These are phyloP conservation scores for Collybia sp. DNA, from an alignment of 768 basidiomycete genomes.

Conservation along the genomic window DNA sequence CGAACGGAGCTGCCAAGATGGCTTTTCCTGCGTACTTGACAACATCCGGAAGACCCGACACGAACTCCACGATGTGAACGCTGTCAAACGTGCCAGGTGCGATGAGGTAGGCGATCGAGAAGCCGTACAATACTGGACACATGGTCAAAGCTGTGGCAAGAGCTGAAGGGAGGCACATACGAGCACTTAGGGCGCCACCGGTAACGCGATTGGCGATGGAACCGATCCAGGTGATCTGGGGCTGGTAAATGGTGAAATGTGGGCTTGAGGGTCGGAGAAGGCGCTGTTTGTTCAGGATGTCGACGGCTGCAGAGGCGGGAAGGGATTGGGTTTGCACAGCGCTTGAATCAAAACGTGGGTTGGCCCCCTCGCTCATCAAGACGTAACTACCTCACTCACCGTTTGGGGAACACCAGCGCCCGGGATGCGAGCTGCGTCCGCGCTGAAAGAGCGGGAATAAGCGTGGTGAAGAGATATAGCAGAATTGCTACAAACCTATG, in stretches of 20 bases:
- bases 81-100: constrained; percentile 81
- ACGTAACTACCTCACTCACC: constrained; percentile 23
- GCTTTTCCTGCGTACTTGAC: constrained; percentile 76
- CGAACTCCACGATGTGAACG: constrained; percentile 67
- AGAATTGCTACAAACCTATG: constrained; percentile 22
- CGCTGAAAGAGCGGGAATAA: constrained; percentile 18
- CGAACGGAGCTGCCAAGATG: constrained; percentile 80
- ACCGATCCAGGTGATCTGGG: constrained; percentile 84
- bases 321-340: constrained; percentile 62
- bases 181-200: constrained; percentile 71
- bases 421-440: constrained; percentile 37
- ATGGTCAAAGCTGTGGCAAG: background rate
- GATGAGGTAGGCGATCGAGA: constrained; percentile 80
- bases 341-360: constrained; percentile 22
- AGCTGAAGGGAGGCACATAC: constrained; percentile 38
- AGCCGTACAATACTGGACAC: constrained; percentile 75
- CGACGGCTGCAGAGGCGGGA: constrained; percentile 48
- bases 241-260: constrained; percentile 96
- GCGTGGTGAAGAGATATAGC: background rate
- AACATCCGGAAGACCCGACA: constrained; percentile 66
- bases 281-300: constrained; percentile 85
- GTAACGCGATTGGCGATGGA: constrained; percentile 89
- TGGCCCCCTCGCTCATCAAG: constrained; percentile 1
- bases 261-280: constrained; percentile 86
- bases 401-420: constrained; percentile 33